Conservation (phyloP, 495 filamentous ascomycete genomes). For the Penicillium coffeae region DNA sequence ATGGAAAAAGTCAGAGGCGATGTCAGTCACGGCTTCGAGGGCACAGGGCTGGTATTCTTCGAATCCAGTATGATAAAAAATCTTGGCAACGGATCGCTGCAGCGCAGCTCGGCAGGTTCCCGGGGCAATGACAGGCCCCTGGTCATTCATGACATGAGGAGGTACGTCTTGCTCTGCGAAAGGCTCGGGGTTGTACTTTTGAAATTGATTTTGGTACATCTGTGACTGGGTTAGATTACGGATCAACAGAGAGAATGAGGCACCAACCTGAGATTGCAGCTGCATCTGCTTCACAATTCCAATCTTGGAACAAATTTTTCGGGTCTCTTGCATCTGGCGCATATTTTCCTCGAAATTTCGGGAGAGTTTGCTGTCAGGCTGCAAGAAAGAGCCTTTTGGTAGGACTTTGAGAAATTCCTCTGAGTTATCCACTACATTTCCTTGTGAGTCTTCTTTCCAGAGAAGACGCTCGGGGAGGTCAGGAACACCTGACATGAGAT, state of each 20-base stretch:
- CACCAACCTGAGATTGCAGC: conserved; percentile 82
- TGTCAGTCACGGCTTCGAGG: conserved; percentile 83
- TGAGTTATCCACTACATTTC: conserved; percentile 77
- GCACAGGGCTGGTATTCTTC: conserved; percentile 97
- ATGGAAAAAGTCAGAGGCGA: conserved; percentile 83
- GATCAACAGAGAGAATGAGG: background rate
- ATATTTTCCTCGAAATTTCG: conserved; percentile 85
- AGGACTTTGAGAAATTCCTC: conserved; percentile 77
- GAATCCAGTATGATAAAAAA: conserved; percentile 95
- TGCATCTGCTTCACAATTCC: conserved; percentile 99
- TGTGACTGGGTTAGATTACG: conserved; percentile 28
- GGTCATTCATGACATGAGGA: conserved; percentile 79
- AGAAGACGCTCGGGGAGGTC: conserved; percentile 69
- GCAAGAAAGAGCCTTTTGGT: conserved; percentile 67
- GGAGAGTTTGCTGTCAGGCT: conserved; percentile 74
- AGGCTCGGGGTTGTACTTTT: conserved; percentile 91
- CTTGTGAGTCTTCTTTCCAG: conserved; percentile 85
- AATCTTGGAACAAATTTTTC: conserved; percentile 94
- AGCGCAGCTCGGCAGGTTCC: conserved; percentile 76
- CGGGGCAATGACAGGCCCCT: conserved; percentile 79
- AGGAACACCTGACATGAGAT: conserved; percentile 78
- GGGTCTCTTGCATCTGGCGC: conserved; percentile 91
- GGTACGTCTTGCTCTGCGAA: conserved; percentile 83
- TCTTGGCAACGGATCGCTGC: conserved; percentile 85
- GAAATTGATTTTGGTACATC: conserved; percentile 98